Evolutionary conservation across 140 eudicot genomes (phyloP).

Genomic region (Bidens hawaiensis): DNA sequence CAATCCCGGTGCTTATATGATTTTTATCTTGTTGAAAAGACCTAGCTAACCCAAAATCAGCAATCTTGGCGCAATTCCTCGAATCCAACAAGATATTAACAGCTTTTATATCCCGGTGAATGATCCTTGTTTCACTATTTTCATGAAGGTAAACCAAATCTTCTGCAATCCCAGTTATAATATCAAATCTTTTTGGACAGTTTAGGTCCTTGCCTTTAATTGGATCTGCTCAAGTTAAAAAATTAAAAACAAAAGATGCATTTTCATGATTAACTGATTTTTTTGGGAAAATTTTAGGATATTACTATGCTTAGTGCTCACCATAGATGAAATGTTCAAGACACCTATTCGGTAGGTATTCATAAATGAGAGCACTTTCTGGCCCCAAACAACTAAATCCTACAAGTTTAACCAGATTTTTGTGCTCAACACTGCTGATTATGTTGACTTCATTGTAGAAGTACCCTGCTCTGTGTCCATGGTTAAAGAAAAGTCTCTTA

Average conservation of each 20-base stretch:
- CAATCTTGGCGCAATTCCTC: conserved; percentile 61
- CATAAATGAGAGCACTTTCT: too few species aligned
- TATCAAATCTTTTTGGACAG: conserved; percentile 68
- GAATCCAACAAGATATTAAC: too few species aligned
- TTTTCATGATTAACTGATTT: not conserved
- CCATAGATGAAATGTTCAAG: conserved; percentile 77
- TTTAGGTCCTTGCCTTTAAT: conserved; percentile 49
- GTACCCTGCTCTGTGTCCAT: conserved; percentile 72
- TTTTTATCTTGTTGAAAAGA: conserved; percentile 68
- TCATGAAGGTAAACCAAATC: too few species aligned
- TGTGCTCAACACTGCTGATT: conserved; percentile 90
- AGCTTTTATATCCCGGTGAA: too few species aligned
- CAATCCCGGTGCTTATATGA: conserved; percentile 72
- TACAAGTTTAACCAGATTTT: conserved; percentile 69
- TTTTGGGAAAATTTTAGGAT: not conserved
- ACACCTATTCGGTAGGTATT: conserved; percentile 55
- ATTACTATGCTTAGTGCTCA: conserved; percentile 29
- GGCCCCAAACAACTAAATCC: conserved; percentile 89
- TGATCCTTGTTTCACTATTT: too few species aligned
- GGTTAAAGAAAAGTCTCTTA: conserved; percentile 85
- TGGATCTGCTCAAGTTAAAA: conserved; percentile 45
- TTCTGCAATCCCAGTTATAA: conserved; percentile 67
- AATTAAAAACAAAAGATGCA: not conserved
- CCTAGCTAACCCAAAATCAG: conserved; percentile 79
- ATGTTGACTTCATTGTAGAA: too few species aligned